A percentile compares a stretch with the other conserved stretches of the same genome.
Conservation (phyloP, 306 rosid species). For the Cucurbita moschata region DNA sequence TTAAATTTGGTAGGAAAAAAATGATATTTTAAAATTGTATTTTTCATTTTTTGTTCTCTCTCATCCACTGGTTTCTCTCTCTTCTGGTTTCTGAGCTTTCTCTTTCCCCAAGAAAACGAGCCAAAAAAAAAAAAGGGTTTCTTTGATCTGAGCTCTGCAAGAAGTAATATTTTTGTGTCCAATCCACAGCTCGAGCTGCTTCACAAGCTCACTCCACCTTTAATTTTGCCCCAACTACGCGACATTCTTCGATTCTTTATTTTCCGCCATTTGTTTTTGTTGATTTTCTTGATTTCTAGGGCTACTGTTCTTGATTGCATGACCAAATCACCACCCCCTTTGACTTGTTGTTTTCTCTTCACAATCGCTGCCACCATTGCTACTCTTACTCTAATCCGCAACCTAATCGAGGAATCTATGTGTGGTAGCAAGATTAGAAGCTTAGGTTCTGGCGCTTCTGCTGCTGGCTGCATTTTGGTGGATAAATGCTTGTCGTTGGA, state of each 20-base stretch:
- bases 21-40: background rate
- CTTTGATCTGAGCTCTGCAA: conserved; percentile 13
- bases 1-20: too few species aligned
- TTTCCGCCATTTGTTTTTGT: background rate
- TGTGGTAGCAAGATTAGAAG: conserved; percentile 19
- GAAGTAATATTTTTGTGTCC: background rate
- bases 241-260: conserved; percentile 1
- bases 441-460: conserved; percentile 16
- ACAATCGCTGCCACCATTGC: background rate
- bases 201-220: conserved; percentile 10
- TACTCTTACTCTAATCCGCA: background rate
- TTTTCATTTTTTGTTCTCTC: background rate
- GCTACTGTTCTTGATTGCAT: background rate
- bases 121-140: background rate
- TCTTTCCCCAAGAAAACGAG: conserved; percentile 9
- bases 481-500: conserved; percentile 68
- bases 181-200: conserved; percentile 4
- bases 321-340: conserved; percentile 3
- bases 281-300: background rate
- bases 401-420: conserved; percentile 31
- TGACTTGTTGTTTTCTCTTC: background rate
- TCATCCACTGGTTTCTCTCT: background rate
- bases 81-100: background rate
- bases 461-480: conserved; percentile 30
- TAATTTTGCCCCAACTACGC: background rate